These are phyloP conservation scores for Cladobotryum mycophilum DNA, from an alignment of 2,329 filamentous ascomycete species.

Conservation along the genomic window DNA sequence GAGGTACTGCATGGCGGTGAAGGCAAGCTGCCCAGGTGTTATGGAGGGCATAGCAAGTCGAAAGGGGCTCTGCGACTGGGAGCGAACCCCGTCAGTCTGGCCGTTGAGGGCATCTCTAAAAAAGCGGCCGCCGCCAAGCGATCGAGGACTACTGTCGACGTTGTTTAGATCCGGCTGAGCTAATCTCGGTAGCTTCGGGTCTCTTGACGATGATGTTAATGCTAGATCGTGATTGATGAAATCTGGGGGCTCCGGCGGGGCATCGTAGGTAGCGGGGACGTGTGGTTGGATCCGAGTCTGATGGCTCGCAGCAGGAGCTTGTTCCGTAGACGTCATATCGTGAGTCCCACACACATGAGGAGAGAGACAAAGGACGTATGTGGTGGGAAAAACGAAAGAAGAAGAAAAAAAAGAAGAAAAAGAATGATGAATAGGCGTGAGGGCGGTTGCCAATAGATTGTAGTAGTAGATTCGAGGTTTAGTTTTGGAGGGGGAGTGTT, in stretches of 20 bases:
- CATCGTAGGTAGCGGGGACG: conserved; percentile 18
- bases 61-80: conserved; percentile 32
- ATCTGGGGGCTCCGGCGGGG: conserved; percentile 12
- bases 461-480: background rate
- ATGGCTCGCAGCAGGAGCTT: conserved; percentile 23
- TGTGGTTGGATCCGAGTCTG: conserved; percentile 23
- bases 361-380: background rate
- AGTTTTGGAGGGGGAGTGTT: background rate
- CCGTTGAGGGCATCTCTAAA: conserved; percentile 25
- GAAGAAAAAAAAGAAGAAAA: background rate
- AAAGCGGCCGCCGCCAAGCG: conserved; percentile 26
- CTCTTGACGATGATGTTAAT: conserved; percentile 12
- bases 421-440: no score
- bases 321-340: conserved; percentile 29
- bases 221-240: conserved; percentile 11
- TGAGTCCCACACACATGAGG: conserved; percentile 7
- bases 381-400: no score
- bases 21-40: conserved; percentile 51
- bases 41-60: conserved; percentile 40
- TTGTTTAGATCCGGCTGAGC: conserved; percentile 3
- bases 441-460: background rate
- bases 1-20: conserved; percentile 66
- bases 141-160: conserved; percentile 21
- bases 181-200: conserved; percentile 10
- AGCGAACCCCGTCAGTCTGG: conserved; percentile 20